These are phyloP conservation scores for Castanospermum australe DNA, from an alignment of 306 rosid species.

Conservation along the genomic window DNA sequence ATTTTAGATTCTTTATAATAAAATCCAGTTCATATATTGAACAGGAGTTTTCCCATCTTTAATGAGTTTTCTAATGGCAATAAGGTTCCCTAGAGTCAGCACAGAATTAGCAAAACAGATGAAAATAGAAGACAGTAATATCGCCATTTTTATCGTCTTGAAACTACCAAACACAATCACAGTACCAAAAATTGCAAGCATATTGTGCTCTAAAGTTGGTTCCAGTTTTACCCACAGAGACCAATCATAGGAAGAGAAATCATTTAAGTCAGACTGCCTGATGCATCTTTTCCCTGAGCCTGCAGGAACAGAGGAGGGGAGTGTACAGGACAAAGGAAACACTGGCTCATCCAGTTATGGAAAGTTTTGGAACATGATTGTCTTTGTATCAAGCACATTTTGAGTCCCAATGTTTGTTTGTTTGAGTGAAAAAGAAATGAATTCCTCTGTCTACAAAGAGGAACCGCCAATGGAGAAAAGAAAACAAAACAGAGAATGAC, in stretches of 20 bases:
- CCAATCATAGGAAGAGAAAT: neutral
- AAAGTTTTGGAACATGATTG: neutral
- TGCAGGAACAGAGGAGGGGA: neutral
- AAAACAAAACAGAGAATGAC: too few species aligned
- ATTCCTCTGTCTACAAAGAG: too few species aligned
- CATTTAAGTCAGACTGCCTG: neutral
- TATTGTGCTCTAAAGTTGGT: neutral
- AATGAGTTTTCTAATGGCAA: neutral
- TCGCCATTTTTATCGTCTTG: neutral
- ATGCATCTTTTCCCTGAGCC: neutral
- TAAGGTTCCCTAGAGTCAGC: neutral
- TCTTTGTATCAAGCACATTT: neutral
- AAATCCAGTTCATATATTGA: neutral
- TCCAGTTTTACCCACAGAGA: neutral
- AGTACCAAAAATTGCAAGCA: neutral
- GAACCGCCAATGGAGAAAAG: too few species aligned
- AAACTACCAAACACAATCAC: neutral
- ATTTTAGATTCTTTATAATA: constrained; percentile 1
- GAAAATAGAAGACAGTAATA: neutral
- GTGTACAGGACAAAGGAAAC: neutral
- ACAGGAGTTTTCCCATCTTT: neutral
- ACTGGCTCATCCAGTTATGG: neutral
- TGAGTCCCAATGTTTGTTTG: neutral
- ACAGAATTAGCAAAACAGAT: neutral
- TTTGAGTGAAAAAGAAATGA: neutral